Evolutionary conservation across 805 yeast genomes (phyloP).

Genomic region (Metschnikowia reukaufii): DNA sequence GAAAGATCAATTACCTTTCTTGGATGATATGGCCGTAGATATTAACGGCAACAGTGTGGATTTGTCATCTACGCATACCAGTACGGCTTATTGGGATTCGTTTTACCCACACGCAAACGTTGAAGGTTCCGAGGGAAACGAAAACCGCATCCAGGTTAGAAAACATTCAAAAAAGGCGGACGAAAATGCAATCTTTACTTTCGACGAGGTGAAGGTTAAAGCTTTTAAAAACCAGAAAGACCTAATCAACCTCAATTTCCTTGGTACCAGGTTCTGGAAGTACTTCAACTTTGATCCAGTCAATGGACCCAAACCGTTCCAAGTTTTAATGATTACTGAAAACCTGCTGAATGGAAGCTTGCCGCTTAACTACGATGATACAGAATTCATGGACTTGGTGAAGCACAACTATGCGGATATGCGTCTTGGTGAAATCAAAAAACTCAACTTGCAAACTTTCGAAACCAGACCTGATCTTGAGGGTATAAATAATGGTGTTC

Average conservation of each 20-base stretch:
- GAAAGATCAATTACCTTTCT: constrained; percentile 32
- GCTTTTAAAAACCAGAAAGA: constrained; percentile 35
- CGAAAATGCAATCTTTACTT: constrained; percentile 21
- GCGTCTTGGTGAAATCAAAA: constrained; percentile 48
- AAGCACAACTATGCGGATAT: constrained; percentile 46
- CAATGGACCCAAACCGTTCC: constrained; percentile 49
- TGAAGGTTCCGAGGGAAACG: neutral
- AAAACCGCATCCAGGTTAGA: constrained; percentile 17
- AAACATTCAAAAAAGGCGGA: constrained; percentile 17
- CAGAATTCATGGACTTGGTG: constrained; percentile 42
- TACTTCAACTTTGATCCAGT: constrained; percentile 57
- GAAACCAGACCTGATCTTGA: constrained; percentile 32
- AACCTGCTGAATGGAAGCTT: neutral
- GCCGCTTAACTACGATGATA: neutral
- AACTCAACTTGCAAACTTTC: constrained; percentile 27
- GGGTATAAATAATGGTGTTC: constrained; percentile 29
- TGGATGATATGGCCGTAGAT: constrained; percentile 37
- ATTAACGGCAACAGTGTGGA: neutral
- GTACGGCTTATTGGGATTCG: constrained; percentile 38
- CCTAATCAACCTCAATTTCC: constrained; percentile 45
- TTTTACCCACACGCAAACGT: constrained; percentile 17
- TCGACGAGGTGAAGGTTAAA: constrained; percentile 29
- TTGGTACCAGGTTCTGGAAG: constrained; percentile 56
- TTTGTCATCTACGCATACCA: neutral
- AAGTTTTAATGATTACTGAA: constrained; percentile 48